A percentile compares a stretch with the other conserved stretches of the same genome.
phyloP scores from a whole-genome alignment of 139 green algal genomes.

The Edaphochlamys debaryana region DNA sequence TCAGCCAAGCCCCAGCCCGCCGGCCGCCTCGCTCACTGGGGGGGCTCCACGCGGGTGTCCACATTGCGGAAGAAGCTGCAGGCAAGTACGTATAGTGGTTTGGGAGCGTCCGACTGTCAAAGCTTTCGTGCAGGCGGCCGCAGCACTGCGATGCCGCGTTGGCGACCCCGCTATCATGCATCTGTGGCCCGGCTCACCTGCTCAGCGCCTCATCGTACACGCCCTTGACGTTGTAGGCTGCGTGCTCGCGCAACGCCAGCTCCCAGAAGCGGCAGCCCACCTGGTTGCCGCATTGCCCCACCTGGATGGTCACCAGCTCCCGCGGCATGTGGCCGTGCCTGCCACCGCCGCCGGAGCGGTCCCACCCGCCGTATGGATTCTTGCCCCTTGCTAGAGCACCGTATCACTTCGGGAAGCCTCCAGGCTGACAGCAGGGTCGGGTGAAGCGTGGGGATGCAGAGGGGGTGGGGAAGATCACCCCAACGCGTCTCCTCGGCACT shows the following conservation, averaged over 20 bases:
- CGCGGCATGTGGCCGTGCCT: slow-evolving; percentile 71
- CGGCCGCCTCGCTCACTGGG: slow-evolving; percentile 4
- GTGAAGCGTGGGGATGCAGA: too few species aligned
- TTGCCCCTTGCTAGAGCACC: background rate
- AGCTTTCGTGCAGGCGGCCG: too few species aligned
- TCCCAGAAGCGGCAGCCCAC: slow-evolving; percentile 98
- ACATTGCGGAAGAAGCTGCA: slow-evolving; percentile 87
- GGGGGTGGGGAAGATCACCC: too few species aligned
- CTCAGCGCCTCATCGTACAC: slow-evolving; percentile 83
- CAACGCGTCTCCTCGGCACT: too few species aligned
- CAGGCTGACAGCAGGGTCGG: too few species aligned
- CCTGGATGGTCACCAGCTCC: slow-evolving; percentile 97
- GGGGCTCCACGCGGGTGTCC: slow-evolving; percentile 69
- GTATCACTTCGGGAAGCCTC: background rate
- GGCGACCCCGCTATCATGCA: too few species aligned
- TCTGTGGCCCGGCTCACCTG: too few species aligned
- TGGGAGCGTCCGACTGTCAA: too few species aligned
- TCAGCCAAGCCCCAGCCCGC: background rate
- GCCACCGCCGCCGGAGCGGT: background rate
- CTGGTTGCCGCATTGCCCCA: slow-evolving; percentile 99
- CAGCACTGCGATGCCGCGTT: too few species aligned
- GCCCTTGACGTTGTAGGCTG: slow-evolving; percentile 70
- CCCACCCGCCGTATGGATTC: background rate
- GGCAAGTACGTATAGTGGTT: too few species aligned
- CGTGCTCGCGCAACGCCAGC: slow-evolving; percentile 80